Conservation (phyloP, 257 asterid species). For the Ophiorrhiza pumila region DNA sequence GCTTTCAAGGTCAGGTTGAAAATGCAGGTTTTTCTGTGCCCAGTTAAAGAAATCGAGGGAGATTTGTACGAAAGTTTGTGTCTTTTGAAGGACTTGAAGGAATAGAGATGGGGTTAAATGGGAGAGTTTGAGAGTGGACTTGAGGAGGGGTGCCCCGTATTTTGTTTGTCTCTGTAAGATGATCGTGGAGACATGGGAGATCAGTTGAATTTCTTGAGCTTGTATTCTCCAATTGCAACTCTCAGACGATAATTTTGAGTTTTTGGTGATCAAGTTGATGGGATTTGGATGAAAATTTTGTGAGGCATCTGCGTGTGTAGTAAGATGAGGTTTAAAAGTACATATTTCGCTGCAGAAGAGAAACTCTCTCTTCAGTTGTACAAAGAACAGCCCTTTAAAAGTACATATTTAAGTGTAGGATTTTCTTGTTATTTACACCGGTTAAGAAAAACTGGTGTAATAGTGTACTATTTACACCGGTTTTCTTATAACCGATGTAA, state of each 20-base stretch:
- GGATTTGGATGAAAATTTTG: slow-evolving; percentile 12
- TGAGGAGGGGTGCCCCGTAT: slow-evolving; percentile 67
- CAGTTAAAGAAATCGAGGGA: slow-evolving; percentile 62
- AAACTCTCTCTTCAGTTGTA: background rate
- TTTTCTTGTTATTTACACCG: too few species aligned
- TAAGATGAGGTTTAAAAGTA: background rate
- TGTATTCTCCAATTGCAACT: slow-evolving; percentile 55
- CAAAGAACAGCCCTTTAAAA: background rate
- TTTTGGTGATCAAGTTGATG: slow-evolving; percentile 22
- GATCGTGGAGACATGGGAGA: slow-evolving; percentile 57
- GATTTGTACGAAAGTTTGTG: slow-evolving; percentile 46
- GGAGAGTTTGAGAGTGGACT: slow-evolving; percentile 22
- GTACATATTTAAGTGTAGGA: too few species aligned
- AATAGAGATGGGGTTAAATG: slow-evolving; percentile 50
- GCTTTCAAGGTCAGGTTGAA: slow-evolving; percentile 53
- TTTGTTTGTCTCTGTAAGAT: slow-evolving; percentile 64
- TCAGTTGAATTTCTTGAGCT: slow-evolving; percentile 43
- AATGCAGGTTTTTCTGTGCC: slow-evolving; percentile 51
- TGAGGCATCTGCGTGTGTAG: slow-evolving; percentile 22
- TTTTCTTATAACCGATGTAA: too few species aligned
- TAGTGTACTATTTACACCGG: too few species aligned
- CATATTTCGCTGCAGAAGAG: slow-evolving; percentile 3
- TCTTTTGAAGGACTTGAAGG: slow-evolving; percentile 50
- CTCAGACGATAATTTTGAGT: slow-evolving; percentile 17
- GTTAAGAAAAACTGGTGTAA: too few species aligned